phyloP scores from a whole-genome alignment of 192 early-diverging fungal genomes.

The Backusella morwellensis region DNA sequence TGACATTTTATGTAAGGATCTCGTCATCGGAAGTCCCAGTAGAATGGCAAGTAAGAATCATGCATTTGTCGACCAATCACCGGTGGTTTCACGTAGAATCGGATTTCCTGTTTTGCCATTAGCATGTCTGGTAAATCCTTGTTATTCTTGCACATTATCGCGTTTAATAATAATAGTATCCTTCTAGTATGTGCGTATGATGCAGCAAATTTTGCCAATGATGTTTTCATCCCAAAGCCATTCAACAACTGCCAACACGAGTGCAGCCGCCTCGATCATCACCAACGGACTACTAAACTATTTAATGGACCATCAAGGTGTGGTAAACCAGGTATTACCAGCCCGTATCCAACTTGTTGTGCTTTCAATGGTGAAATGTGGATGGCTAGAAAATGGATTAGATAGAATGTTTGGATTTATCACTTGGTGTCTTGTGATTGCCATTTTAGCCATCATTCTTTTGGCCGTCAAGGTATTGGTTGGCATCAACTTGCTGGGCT shows the following conservation, averaged over 20 bases:
- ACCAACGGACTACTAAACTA: slow-evolving; percentile 16
- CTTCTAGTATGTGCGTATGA: slow-evolving; percentile 25
- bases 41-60: slow-evolving; percentile 39
- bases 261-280: slow-evolving; percentile 9
- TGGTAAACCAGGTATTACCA: slow-evolving; percentile 16
- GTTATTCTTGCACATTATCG: slow-evolving; percentile 1
- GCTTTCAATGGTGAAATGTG: slow-evolving; percentile 23
- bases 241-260: not conserved
- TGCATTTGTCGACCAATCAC: slow-evolving; percentile 67
- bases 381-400: slow-evolving; percentile 24
- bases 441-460: slow-evolving; percentile 25
- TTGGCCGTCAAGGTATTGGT: slow-evolving; percentile 74
- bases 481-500: slow-evolving; percentile 71
- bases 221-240: slow-evolving; percentile 22
- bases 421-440: slow-evolving; percentile 18
- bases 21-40: slow-evolving; percentile 61
- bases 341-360: slow-evolving; percentile 21
- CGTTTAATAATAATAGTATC: too few relatives aligned
- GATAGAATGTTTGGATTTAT: slow-evolving; percentile 12
- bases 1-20: slow-evolving; percentile 86
- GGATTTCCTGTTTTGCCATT: slow-evolving; percentile 81
- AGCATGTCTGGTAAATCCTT: slow-evolving; percentile 62
- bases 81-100: slow-evolving; percentile 73
- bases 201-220: slow-evolving; percentile 35
- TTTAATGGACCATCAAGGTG: slow-evolving; percentile 20